Evolutionary conservation across 495 filamentous ascomycete species (phyloP).

Genomic region (Aspergillus hancockii): DNA sequence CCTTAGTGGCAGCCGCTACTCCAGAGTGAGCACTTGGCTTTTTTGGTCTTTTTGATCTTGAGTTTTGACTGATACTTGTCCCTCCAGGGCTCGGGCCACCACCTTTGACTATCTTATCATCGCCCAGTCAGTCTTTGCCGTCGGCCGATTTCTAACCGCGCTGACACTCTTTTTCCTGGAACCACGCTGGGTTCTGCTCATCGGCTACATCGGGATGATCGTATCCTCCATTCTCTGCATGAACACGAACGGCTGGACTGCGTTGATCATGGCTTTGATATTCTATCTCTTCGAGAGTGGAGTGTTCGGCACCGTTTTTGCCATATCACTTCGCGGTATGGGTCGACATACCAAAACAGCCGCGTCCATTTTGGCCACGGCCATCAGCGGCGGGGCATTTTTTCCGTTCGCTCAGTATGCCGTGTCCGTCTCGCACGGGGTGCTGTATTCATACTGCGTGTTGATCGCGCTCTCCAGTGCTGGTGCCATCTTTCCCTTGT

Average conservation of each 20-base stretch:
- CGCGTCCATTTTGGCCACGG: slow-evolving; percentile 50
- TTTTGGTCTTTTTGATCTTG: slow-evolving; percentile 15
- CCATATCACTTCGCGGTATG: slow-evolving; percentile 59
- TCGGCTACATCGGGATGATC: slow-evolving; percentile 56
- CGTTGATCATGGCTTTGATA: slow-evolving; percentile 52
- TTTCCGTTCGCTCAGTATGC: slow-evolving; percentile 57
- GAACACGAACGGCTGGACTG: slow-evolving; percentile 45
- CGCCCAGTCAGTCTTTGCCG: slow-evolving; percentile 62
- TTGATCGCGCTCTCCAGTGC: slow-evolving; percentile 58
- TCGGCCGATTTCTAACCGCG: slow-evolving; percentile 64
- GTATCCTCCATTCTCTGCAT: slow-evolving; percentile 57
- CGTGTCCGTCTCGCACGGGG: slow-evolving; percentile 36
- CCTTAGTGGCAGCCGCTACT: slow-evolving; percentile 39
- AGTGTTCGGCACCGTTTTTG: slow-evolving; percentile 63
- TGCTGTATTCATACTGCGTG: slow-evolving; percentile 55
- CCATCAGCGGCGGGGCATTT: slow-evolving; percentile 56
- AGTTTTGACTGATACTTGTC: not conserved
- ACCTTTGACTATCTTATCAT: slow-evolving; percentile 51
- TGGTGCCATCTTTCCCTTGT: slow-evolving; percentile 60
- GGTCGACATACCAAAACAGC: slow-evolving; percentile 62
- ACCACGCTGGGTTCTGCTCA: slow-evolving; percentile 60
- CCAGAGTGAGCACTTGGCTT: slow-evolving; percentile 33
- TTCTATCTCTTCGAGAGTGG: slow-evolving; percentile 62
- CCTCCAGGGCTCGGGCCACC: slow-evolving; percentile 21
- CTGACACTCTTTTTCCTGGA: slow-evolving; percentile 55